phyloP scores from a whole-genome alignment of 2,329 filamentous ascomycete genomes.

The Neofusicoccum kwambonambiense region DNA sequence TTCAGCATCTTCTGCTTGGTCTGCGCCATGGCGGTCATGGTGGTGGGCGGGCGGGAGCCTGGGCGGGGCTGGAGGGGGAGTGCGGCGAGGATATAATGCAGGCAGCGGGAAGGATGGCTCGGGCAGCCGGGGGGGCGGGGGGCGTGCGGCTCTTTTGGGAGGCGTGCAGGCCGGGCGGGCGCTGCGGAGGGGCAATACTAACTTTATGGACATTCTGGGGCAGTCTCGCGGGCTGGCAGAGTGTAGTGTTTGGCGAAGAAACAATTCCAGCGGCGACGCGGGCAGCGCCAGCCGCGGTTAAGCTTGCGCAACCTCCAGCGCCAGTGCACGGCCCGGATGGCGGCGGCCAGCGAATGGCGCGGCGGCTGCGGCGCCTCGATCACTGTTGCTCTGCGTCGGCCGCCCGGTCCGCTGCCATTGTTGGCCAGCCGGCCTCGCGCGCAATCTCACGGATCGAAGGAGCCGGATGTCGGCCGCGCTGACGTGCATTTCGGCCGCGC shows the following conservation, averaged over 20 bases:
- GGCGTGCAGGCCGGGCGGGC: slow-evolving; percentile 1
- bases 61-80: neutral
- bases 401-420: neutral
- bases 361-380: slow-evolving; percentile 1
- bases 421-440: neutral
- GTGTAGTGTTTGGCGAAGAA: neutral
- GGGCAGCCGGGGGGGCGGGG: slow-evolving; percentile 6
- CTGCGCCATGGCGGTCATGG: neutral
- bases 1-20: slow-evolving; percentile 27
- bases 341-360: neutral
- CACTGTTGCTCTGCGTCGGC: neutral
- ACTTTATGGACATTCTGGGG: slow-evolving; percentile 42
- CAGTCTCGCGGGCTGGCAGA: slow-evolving; percentile 9
- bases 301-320: neutral
- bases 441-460: neutral
- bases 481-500: neutral
- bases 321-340: neutral
- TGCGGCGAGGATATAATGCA: neutral
- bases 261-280: slow-evolving; percentile 10
- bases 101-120: slow-evolving; percentile 20
- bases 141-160: neutral
- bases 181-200: slow-evolving; percentile 25
- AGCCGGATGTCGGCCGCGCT: neutral
- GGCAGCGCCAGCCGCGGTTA: slow-evolving; percentile 13
- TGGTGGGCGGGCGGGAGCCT: neutral